Evolutionary conservation across 352 stramenopile species (phyloP).

Genomic region (Globisporangium heterothallicum): DNA sequence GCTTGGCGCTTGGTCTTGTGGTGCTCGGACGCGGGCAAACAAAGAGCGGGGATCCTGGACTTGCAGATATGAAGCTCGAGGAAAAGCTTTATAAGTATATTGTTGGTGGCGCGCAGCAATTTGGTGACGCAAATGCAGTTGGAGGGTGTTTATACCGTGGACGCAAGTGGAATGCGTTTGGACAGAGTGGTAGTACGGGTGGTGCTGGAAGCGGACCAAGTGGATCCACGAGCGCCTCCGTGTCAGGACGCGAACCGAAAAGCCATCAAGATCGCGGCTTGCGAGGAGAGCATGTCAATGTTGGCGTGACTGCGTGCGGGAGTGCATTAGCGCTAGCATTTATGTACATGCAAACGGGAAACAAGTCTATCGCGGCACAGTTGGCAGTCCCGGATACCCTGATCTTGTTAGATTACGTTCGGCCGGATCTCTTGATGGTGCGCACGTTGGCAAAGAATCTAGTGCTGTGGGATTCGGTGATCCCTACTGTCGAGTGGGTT

Average conservation of each 20-base stretch:
- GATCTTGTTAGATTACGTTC: slow-evolving; percentile 93
- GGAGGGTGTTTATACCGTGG: slow-evolving; percentile 70
- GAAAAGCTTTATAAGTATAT: slow-evolving; percentile 95
- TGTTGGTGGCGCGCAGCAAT: slow-evolving; percentile 69
- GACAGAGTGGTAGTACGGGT: slow-evolving; percentile 5
- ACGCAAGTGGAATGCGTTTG: slow-evolving; percentile 57
- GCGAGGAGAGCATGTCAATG: slow-evolving; percentile 90
- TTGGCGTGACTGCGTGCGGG: slow-evolving; percentile 92
- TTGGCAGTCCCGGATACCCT: slow-evolving; percentile 92
- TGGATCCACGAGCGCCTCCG: slow-evolving; percentile 25
- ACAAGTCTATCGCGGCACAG: slow-evolving; percentile 75
- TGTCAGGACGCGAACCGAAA: slow-evolving; percentile 57
- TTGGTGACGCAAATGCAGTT: slow-evolving; percentile 32
- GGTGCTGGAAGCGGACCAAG: slow-evolving; percentile 16
- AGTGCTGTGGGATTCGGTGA: slow-evolving; percentile 94
- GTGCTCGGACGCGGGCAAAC: slow-evolving; percentile 79
- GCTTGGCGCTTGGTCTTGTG: slow-evolving; percentile 95
- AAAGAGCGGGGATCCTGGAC: slow-evolving; percentile 72
- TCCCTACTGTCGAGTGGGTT: slow-evolving; percentile 89
- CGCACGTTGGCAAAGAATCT: slow-evolving; percentile 92
- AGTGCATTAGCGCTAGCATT: slow-evolving; percentile 92
- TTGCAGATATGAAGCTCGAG: slow-evolving; percentile 96
- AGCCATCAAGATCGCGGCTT: slow-evolving; percentile 22
- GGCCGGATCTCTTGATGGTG: slow-evolving; percentile 94
- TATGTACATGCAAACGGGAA: slow-evolving; percentile 95